Evolutionary conservation across 2,329 filamentous ascomycete species (phyloP).

Genomic region (Tolypocladium inflatum): DNA sequence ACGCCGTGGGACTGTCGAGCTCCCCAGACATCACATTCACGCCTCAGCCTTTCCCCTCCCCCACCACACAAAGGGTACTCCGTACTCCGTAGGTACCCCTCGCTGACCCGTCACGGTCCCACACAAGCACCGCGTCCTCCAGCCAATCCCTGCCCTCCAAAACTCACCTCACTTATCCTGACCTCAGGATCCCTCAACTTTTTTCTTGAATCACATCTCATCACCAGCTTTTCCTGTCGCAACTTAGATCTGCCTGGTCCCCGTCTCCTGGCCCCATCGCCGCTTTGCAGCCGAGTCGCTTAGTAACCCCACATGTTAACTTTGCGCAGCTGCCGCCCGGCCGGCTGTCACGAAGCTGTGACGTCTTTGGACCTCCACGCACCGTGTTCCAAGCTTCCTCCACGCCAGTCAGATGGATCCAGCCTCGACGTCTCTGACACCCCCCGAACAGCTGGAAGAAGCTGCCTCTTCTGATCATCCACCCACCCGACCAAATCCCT

Average conservation of each 20-base stretch:
- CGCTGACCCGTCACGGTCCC: conserved; percentile 16
- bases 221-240: not conserved
- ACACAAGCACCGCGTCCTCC: conserved; percentile 24
- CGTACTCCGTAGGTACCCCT: not conserved
- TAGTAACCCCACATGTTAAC: conserved; percentile 47
- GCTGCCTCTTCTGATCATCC: conserved; percentile 53
- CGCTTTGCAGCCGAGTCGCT: conserved; percentile 6
- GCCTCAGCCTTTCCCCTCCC: not conserved
- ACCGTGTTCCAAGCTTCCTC: conserved; percentile 23
- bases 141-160: conserved; percentile 22
- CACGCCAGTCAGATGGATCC: conserved; percentile 44
- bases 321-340: conserved; percentile 40
- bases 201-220: not conserved
- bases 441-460: conserved; percentile 35
- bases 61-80: not conserved
- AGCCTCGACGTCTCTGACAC: conserved; percentile 37
- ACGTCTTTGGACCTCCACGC: conserved; percentile 37
- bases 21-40: not conserved
- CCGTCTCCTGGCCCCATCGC: not conserved
- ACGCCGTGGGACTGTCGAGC: not conserved
- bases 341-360: conserved; percentile 43
- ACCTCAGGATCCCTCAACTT: not conserved
- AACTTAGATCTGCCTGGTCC: not conserved
- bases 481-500: conserved; percentile 54
- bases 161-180: conserved; percentile 5